Base-by-base conservation (phyloP, 78 protist genomes). In the Polysphondylium violaceum region DNA sequence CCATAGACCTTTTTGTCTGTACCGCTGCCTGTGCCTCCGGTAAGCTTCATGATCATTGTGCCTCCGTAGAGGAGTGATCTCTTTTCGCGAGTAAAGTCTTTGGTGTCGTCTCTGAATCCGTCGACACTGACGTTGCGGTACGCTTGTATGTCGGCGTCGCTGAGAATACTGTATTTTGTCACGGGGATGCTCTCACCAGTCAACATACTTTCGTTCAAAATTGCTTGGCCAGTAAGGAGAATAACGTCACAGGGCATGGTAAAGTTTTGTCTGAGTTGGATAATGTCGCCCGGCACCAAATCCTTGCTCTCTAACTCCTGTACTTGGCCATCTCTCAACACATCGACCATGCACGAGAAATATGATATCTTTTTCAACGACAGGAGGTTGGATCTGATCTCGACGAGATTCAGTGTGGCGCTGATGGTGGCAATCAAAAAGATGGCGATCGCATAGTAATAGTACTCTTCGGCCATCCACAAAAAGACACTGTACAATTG, bases 141-240 rank as follows among this genome's bases (percentile, higher is more conserved):
- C 16, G 21, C 7, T 2, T 61, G 74, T 1, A 67, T 31, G 4
- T 75, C 86, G 2, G 31, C 85, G 38, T 83, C 69, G 17, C 16
- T 3, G 1, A 78, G 23, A 23, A 87, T 40, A 56, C 61, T 65
- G n/a, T 86, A 69, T 83, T 92, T 92, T 3, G 74, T 25, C 0
- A 83, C 92, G 0, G 99, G 99, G 4, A 93, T 92, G 0, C 98
- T 92, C 77, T 98, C 99, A 40, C 99, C 99, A 0, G 99, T 99
- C 44, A 99, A 96, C 91, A 97, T 90, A 25, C 98, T 67, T 90
- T 99, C 99, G 74, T 98, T 96, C 35, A 95, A 93, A 5, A 98
- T 94, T 4, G 76, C 85, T n/a, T 55, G 76, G 33, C 99, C 99
- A 29, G 25, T 35, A 21, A 98, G 74, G 17, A 98, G 69, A 2